Evolutionary conservation across 371 early-diverging fungal species (phyloP), one percentile per base, ranked within the genome.

Genomic region (Mortierella sp.): DNA sequence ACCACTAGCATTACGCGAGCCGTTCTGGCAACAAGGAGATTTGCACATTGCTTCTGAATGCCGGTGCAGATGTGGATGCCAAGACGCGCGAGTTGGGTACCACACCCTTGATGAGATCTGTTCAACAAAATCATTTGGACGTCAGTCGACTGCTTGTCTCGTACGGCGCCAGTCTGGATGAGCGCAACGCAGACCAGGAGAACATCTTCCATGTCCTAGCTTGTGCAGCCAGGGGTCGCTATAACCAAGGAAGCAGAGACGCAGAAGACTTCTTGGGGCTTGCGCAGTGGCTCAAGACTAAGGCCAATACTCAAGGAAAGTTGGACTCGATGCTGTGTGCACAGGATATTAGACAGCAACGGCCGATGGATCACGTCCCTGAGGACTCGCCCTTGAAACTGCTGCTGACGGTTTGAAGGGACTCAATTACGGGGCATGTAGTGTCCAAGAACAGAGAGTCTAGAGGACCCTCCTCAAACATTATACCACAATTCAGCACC

Each of bases 11-110:
- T 19, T 76, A 76, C 59, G 64, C 76, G 1, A 76, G 76, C 26
- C 54, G 76, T 7, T 57, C 65, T 0, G 76, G 76, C n/a, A 69
- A 76, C 62, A 64, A 56, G 42, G 70, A 69, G 21, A 76, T 70
- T 31, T 76, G 76, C 39, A 52, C 50, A 15, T 17, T 69, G 2
- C 60, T 76, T 4, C 23, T 76, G 52, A 65, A 69, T 34, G 76
- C 76, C 3, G 76, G 76, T 2, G 76, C 70, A 6, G 60, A 64
- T 30, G 64, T 69, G 2, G 65, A 76, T 49, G 70, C 61, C 27
- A 64, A 48, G 50, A 76, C 76, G 15, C 76, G 70, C 6, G 76
- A 76, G 43, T 34, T 69, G 39, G 76, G 76, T 0, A 23, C 70
- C 19, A 69, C 76, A 17, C 65, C 76, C 4, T 19, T 76, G 54